phyloP scores from a whole-genome alignment of 352 stramenopile genomes.

The Globisporangium middletonii region DNA sequence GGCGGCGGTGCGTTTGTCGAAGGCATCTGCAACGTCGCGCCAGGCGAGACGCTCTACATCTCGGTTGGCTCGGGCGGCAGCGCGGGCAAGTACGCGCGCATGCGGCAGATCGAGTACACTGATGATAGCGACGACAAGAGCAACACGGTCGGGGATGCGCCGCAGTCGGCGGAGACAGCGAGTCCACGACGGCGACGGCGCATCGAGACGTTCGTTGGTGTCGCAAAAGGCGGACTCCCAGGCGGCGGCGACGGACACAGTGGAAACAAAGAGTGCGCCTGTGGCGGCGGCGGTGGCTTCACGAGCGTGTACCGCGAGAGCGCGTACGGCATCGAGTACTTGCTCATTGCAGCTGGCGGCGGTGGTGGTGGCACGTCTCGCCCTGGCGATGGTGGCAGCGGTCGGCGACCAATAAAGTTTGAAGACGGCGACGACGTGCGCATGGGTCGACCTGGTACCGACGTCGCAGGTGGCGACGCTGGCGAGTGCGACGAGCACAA shows the following conservation, averaged over 20 bases:
- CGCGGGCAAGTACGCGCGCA: conserved; percentile 33
- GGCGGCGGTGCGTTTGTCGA: conserved; percentile 70
- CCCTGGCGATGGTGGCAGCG: conserved; percentile 38
- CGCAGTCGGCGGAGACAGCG: background rate
- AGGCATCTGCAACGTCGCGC: conserved; percentile 43
- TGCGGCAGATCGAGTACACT: conserved; percentile 28
- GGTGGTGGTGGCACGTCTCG: conserved; percentile 68
- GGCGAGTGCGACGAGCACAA: conserved; percentile 56
- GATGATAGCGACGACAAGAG: conserved; percentile 15
- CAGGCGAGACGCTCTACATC: conserved; percentile 68
- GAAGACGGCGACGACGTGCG: conserved; percentile 41
- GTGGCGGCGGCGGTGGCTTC: conserved; percentile 60
- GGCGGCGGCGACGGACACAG: conserved; percentile 54
- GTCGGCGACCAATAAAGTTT: conserved; percentile 15
- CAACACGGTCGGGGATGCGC: background rate
- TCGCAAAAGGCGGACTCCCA: conserved; percentile 33
- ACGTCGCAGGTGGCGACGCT: conserved; percentile 30
- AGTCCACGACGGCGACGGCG: conserved; percentile 16
- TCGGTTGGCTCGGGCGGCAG: conserved; percentile 41
- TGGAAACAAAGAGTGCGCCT: conserved; percentile 65
- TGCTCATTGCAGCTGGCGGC: conserved; percentile 58
- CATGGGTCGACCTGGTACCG: conserved; percentile 39
- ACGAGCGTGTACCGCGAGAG: conserved; percentile 64
- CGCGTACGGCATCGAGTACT: conserved; percentile 58
- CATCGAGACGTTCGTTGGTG: conserved; percentile 42